Percentiles rank a stretch among this genome's conserved stretches.
Evolutionary conservation across 495 filamentous ascomycete species (phyloP).

Genomic region (Parathielavia appendiculata): DNA sequence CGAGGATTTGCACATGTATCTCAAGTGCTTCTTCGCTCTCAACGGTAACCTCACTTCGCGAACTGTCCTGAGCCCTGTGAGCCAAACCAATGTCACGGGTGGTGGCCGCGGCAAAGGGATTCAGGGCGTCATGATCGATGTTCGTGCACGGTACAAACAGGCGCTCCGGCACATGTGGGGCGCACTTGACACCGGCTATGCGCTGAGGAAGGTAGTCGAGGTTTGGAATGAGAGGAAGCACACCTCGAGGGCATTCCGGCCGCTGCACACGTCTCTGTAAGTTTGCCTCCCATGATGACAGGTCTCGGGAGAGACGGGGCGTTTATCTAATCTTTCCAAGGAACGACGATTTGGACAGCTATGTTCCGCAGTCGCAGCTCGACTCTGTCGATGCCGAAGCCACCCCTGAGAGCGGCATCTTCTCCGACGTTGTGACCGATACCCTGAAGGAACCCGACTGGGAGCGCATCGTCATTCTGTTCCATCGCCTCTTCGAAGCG

Average conservation of each 20-base stretch:
- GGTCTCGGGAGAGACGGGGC: too few relatives aligned
- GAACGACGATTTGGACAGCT: slow-evolving; percentile 41
- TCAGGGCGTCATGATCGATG: slow-evolving; percentile 47
- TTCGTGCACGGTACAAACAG: slow-evolving; percentile 59
- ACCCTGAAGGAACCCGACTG: slow-evolving; percentile 43
- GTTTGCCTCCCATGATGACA: slow-evolving; percentile 13
- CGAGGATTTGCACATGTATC: slow-evolving; percentile 69
- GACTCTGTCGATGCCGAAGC: slow-evolving; percentile 37
- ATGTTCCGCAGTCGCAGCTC: slow-evolving; percentile 42
- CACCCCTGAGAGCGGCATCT: slow-evolving; percentile 41
- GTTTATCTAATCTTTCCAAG: slow-evolving; percentile 1
- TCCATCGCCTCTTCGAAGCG: slow-evolving; percentile 61
- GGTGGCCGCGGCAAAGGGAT: slow-evolving; percentile 45
- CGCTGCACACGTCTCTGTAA: slow-evolving; percentile 46
- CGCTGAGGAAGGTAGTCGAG: slow-evolving; percentile 44
- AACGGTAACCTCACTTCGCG: slow-evolving; percentile 54
- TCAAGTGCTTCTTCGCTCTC: slow-evolving; percentile 68
- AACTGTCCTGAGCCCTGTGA: slow-evolving; percentile 56
- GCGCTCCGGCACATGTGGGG: slow-evolving; percentile 70
- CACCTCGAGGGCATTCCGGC: slow-evolving; percentile 45
- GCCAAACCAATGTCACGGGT: slow-evolving; percentile 61
- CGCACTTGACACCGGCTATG: slow-evolving; percentile 60
- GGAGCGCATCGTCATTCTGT: slow-evolving; percentile 43
- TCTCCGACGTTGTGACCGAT: slow-evolving; percentile 45
- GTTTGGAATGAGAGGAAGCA: slow-evolving; percentile 48